phyloP scores from a whole-genome alignment of 768 basidiomycete species.

The Panaeolus cyanescens region DNA sequence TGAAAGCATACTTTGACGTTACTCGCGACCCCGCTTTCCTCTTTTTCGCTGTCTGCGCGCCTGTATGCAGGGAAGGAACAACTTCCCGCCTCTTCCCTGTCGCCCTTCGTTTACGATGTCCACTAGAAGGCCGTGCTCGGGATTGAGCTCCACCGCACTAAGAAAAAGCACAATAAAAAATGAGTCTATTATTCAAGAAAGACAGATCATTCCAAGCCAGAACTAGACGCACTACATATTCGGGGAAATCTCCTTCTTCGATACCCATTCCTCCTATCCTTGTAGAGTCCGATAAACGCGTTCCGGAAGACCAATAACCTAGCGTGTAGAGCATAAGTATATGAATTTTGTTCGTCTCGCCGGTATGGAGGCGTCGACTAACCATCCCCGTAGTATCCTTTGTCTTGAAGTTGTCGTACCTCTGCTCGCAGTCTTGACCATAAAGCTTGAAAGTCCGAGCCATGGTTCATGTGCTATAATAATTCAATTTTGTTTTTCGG shows the following conservation, averaged over 20 bases:
- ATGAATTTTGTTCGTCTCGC: neutral
- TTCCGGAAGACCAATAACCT: constrained; percentile 87
- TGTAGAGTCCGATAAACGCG: constrained; percentile 65
- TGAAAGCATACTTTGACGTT: constrained; percentile 60
- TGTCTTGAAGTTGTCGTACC: constrained; percentile 67
- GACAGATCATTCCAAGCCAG: neutral
- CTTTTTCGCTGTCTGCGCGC: constrained; percentile 62
- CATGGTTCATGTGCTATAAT: constrained; percentile 78
- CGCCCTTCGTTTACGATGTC: constrained; percentile 39
- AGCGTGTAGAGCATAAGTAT: neutral
- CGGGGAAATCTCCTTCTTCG: constrained; percentile 63
- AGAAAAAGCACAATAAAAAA: neutral
- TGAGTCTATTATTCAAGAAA: neutral
- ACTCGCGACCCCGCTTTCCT: constrained; percentile 76
- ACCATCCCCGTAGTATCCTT: constrained; percentile 87
- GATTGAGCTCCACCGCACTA: constrained; percentile 83
- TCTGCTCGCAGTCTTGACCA: constrained; percentile 69
- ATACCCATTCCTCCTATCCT: constrained; percentile 51
- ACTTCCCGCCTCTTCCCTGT: constrained; percentile 33
- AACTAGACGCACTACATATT: constrained; percentile 64
- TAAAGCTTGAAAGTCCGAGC: constrained; percentile 71
- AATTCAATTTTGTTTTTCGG: neutral
- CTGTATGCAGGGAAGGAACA: constrained; percentile 57
- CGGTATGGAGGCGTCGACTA: constrained; percentile 3
- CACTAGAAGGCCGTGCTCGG: constrained; percentile 54